Percentiles rank a stretch among this genome's conserved stretches.
These are phyloP conservation scores for Stipa capillata DNA, from an alignment of 176 grass and related monocot genomes.

Conservation along the genomic window DNA sequence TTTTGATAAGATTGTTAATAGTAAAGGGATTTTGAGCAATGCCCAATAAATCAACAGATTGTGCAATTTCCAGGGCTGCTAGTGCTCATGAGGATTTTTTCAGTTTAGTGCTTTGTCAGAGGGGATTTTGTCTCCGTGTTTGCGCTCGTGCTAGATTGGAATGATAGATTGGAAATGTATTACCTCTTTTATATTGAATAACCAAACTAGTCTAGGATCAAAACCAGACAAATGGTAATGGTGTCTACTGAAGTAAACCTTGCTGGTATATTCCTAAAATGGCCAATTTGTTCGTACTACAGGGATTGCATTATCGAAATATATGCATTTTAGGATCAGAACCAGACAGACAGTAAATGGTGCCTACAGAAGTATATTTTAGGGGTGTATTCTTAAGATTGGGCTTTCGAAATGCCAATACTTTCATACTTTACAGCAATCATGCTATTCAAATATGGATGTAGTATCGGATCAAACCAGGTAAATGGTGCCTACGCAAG, in stretches of 20 bases:
- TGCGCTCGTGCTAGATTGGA: background rate
- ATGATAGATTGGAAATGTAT: background rate
- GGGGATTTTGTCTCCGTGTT: background rate
- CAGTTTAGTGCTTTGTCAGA: background rate
- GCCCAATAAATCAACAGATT: background rate
- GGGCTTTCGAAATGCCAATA: background rate
- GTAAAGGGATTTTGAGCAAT: background rate
- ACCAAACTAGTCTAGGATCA: background rate
- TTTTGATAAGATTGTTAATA: background rate
- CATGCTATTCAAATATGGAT: background rate
- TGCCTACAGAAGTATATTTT: background rate
- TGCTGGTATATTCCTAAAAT: no score
- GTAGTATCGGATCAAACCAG: background rate
- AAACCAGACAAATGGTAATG: no score
- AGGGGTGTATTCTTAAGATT: background rate
- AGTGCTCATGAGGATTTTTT: background rate
- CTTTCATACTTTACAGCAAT: background rate
- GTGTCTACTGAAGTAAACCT: no score
- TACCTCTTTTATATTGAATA: background rate
- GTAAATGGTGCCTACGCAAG: background rate
- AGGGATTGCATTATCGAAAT: no score
- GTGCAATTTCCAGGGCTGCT: background rate
- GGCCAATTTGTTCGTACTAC: no score
- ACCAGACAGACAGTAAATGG: background rate
- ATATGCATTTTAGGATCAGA: background rate